These are phyloP conservation scores for Sanguinoderma infundibulare DNA, from an alignment of 1,284 basidiomycete genomes.

Conservation along the genomic window DNA sequence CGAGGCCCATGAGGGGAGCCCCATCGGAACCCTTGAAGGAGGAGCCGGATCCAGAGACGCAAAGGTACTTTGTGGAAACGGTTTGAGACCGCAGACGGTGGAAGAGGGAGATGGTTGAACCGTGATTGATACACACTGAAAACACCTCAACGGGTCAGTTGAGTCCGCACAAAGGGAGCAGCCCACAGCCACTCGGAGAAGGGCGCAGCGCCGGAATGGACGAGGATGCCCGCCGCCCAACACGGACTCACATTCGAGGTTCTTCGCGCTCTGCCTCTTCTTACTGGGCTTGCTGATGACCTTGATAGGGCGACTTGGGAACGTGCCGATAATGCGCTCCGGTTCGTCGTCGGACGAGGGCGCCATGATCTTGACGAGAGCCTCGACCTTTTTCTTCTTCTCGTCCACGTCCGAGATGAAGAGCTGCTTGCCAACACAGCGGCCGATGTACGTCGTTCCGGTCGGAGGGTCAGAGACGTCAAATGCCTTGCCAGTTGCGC, in stretches of 20 bases:
- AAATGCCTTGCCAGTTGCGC: conserved; percentile 80
- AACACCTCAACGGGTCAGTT: conserved; percentile 2
- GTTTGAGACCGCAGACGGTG: conserved; percentile 93
- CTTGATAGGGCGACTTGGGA: conserved; percentile 92
- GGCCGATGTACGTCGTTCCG: conserved; percentile 82
- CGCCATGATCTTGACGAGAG: conserved; percentile 87
- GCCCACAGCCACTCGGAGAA: conserved; percentile 15
- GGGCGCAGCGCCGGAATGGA: conserved; percentile 10
- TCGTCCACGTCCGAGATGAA: conserved; percentile 91
- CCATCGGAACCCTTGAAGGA: conserved; percentile 93
- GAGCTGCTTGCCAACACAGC: conserved; percentile 89
- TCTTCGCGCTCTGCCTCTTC: conserved; percentile 93
- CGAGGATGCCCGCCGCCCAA: too few species aligned
- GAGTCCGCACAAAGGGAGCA: background rate
- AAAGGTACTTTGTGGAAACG: conserved; percentile 95
- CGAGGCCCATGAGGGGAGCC: conserved; percentile 79
- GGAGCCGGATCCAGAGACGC: conserved; percentile 89
- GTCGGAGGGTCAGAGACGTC: conserved; percentile 81
- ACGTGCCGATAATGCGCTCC: conserved; percentile 82
- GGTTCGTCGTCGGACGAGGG: conserved; percentile 79
- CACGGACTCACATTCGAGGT: conserved; percentile 87
- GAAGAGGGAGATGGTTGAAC: conserved; percentile 93
- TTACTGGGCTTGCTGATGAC: conserved; percentile 97
- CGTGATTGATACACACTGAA: conserved; percentile 92
- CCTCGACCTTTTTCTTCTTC: conserved; percentile 91